A percentile compares a stretch with the other conserved stretches of the same genome.
Evolutionary conservation across 2,329 filamentous ascomycete species (phyloP).

Genomic region (Zarea fungicola): DNA sequence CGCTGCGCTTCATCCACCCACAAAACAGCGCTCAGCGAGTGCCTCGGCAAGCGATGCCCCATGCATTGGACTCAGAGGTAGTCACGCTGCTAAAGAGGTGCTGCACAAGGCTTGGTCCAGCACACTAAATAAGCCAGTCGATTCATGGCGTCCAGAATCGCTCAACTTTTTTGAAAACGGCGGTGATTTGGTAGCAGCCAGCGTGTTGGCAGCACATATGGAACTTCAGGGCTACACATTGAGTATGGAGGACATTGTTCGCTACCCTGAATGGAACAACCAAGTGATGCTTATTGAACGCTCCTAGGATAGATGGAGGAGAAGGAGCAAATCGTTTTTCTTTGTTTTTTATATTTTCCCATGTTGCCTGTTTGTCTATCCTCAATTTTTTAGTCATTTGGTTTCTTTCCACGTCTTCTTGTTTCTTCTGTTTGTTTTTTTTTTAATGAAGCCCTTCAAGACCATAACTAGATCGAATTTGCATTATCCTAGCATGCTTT

Average conservation of each 20-base stretch:
- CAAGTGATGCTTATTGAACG: neutral
- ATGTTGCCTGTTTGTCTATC: no score
- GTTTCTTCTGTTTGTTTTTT: no score
- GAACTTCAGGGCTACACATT: neutral
- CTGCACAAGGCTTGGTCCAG: neutral
- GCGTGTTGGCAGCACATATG: neutral
- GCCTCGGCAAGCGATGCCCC: neutral
- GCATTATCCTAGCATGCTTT: no score
- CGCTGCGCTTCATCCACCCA: no score
- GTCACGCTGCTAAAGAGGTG: neutral
- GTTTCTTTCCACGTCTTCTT: no score
- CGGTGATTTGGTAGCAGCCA: neutral
- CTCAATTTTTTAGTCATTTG: no score
- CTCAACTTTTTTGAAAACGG: neutral
- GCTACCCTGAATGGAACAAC: neutral
- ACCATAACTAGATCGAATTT: no score
- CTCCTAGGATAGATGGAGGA: no score
- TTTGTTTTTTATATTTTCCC: no score
- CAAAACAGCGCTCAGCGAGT: neutral
- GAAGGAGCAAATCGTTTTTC: no score
- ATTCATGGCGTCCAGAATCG: neutral
- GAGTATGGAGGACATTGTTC: neutral
- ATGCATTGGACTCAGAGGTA: neutral
- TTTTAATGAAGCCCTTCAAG: no score
- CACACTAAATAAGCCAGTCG: neutral